Evolutionary conservation across 2,329 filamentous ascomycete species (phyloP).

Genomic region (Trichophyton rubrum): DNA sequence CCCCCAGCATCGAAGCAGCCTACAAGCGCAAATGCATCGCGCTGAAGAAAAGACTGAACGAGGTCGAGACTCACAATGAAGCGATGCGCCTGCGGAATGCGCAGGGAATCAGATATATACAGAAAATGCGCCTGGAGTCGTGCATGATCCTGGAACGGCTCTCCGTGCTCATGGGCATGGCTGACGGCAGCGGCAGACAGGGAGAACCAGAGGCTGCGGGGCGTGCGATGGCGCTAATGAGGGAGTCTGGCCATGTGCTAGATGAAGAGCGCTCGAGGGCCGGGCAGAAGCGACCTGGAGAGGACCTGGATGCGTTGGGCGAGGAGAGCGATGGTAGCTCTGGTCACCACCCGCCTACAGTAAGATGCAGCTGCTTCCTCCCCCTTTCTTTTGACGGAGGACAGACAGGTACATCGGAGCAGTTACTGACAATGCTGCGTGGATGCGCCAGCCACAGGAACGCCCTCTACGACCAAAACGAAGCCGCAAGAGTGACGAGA

Average conservation of each 20-base stretch:
- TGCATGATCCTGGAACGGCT: conserved; percentile 33
- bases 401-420: too few species aligned
- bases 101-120: conserved; percentile 70
- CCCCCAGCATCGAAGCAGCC: conserved; percentile 86
- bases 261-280: conserved; percentile 7
- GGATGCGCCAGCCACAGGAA: conserved; percentile 31
- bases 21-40: conserved; percentile 96
- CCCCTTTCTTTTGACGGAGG: too few species aligned
- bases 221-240: conserved; percentile 25
- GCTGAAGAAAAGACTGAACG: conserved; percentile 77
- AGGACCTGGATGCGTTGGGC: conserved; percentile 23
- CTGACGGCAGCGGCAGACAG: conserved; percentile 19
- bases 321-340: conserved; percentile 35
- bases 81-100: conserved; percentile 64
- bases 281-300: conserved; percentile 7
- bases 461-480: conserved; percentile 35
- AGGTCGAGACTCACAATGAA: conserved; percentile 87
- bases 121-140: conserved; percentile 66
- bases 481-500: conserved; percentile 28
- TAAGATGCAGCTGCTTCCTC: conserved; percentile 14
- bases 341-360: conserved; percentile 33
- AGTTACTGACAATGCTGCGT: not conserved
- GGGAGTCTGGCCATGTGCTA: conserved; percentile 14
- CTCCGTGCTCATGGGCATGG: conserved; percentile 31
- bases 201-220: conserved; percentile 24